Base-by-base conservation (phyloP, 2,329 filamentous ascomycete species). In the Colletotrichum brevisporum region DNA sequence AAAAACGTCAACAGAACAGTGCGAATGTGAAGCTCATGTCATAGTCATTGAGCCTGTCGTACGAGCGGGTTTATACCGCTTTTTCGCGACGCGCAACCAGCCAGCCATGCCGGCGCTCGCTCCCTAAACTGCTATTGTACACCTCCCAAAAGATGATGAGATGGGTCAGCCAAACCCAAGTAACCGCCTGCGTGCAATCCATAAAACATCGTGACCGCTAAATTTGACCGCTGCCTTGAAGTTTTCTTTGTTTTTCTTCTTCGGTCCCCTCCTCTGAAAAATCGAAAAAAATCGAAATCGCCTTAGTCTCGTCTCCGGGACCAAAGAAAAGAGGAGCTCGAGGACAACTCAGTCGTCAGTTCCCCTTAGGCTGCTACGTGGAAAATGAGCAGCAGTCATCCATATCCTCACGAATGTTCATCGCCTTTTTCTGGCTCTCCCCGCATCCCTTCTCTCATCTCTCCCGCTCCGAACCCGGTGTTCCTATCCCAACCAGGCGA, bases 191-290 rank as follows among this genome's bases (percentile, higher is more conserved):
- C 52, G 54, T 53, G 67, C 54, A 69, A 69, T 60, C 62, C 63
- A 67, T 69, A 67, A 67, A 69, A 69, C 24, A 60, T 66, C 67
- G 67, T 67, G 67, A 60, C 67, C 63, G 67, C 67, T 69, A 57
- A 66, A 56, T 63, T 57, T 67, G 67, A 69, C 63, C 67, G 62
- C 67, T 69, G 48, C 63, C 62, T 63, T 36, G 9, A 61, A 43
- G 41, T 61, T 52, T 56, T 64, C 10, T 36, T 36, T 54, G 39
- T 62, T 64, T 36, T 36, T 36, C 10, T 36, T 12, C 9, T 58
- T 58, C 27, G 53, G 52, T 45, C 61, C 54, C n/a, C 63, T 27
- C 54, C 21, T 24, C 21, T 3, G 21, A 24, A 24, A 24, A 24
- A 24, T 24, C 21, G 21, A 24, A 24, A 24, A 24, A 24, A 24